Percentiles rank a stretch among this genome's conserved stretches.
Evolutionary conservation across 345 rosid species (phyloP).

Genomic region (Pelargonium nanum): DNA sequence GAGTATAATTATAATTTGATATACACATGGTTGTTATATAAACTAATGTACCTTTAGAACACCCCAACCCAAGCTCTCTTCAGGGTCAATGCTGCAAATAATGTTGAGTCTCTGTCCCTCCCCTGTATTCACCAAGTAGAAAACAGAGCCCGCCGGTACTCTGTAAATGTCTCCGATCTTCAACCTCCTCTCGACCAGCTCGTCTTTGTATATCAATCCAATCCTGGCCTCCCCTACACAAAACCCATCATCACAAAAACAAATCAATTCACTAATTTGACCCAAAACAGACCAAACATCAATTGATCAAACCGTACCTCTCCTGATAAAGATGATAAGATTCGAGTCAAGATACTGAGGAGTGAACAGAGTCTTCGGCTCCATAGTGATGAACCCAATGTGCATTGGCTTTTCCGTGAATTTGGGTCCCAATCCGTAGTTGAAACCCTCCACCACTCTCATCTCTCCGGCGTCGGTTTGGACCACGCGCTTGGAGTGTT

Average conservation of each 20-base stretch:
- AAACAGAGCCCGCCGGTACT: constrained; percentile 66
- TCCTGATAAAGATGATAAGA: constrained; percentile 57
- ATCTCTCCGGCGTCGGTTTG: constrained; percentile 73
- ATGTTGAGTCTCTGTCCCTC: constrained; percentile 58
- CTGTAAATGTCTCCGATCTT: constrained; percentile 56
- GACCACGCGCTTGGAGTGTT: constrained; percentile 39
- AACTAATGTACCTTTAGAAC: constrained; percentile 40
- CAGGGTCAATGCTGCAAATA: constrained; percentile 53
- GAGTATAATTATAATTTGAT: too few relatives aligned
- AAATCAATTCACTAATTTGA: background rate
- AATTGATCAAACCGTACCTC: too few relatives aligned
- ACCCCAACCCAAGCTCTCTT: constrained; percentile 45
- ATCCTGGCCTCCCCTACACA: constrained; percentile 70
- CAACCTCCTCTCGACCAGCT: constrained; percentile 41
- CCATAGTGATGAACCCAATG: constrained; percentile 80
- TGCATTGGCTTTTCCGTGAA: constrained; percentile 50
- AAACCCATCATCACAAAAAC: background rate
- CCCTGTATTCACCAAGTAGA: constrained; percentile 58
- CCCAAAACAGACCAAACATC: too few relatives aligned
- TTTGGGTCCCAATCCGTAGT: constrained; percentile 29
- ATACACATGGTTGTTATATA: background rate
- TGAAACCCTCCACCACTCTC: constrained; percentile 41
- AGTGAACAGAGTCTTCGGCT: constrained; percentile 60
- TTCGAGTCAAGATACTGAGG: constrained; percentile 83
- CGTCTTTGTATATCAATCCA: constrained; percentile 47